Evolutionary conservation across 176 grass and related monocot species (phyloP).

Genomic region (Rhynchospora breviuscula): DNA sequence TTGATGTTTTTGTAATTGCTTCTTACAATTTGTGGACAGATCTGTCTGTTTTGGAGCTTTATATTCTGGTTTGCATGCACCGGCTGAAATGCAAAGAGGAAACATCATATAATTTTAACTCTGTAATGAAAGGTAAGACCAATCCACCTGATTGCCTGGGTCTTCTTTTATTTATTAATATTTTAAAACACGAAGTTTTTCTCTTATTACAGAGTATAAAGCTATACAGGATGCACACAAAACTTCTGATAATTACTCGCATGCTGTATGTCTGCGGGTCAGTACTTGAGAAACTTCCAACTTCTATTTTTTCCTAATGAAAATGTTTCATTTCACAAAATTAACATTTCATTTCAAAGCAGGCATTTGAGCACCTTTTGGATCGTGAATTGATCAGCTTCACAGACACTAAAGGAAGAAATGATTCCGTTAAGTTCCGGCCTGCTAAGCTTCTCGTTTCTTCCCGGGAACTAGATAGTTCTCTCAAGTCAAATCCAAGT

Average conservation of each 20-base stretch:
- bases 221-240: conserved; percentile 83
- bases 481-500: conserved; percentile 61
- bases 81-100: conserved; percentile 86
- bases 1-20: neutral
- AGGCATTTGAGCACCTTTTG: conserved; percentile 96
- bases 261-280: conserved; percentile 63
- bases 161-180: conserved; percentile 4
- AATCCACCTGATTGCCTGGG: neutral
- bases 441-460: conserved; percentile 82
- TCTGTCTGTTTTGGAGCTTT: conserved; percentile 79
- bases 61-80: conserved; percentile 93
- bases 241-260: conserved; percentile 82
- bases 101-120: conserved; percentile 75
- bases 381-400: conserved; percentile 80
- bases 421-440: conserved; percentile 54
- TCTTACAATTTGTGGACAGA: conserved; percentile 43
- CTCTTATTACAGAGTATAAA: conserved; percentile 70
- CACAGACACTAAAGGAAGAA: conserved; percentile 56
- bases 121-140: conserved; percentile 82
- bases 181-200: conserved; percentile 18
- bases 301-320: neutral
- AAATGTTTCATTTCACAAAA: neutral
- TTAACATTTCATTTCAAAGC: conserved; percentile 8
- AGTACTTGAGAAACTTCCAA: conserved; percentile 19
- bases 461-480: conserved; percentile 51